Conservation (phyloP, 2,329 filamentous ascomycete genomes). For the Lasiodiplodia gonubiensis region DNA sequence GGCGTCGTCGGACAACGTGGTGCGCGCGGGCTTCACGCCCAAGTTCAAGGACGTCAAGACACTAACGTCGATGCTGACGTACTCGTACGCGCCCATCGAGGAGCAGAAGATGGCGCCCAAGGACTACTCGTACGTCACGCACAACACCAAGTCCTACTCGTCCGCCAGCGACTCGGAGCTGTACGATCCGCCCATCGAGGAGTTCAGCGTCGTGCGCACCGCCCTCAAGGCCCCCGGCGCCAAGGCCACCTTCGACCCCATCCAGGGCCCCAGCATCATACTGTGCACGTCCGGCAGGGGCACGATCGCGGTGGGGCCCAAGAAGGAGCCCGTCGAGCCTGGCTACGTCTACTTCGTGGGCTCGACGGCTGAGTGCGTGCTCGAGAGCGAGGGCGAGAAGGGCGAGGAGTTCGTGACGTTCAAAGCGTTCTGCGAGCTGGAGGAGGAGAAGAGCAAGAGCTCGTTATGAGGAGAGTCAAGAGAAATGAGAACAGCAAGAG, state of each 20-base stretch:
- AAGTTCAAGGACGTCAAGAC: conserved; percentile 98
- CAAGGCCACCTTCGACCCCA: conserved; percentile 85
- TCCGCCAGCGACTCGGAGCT: conserved; percentile 74
- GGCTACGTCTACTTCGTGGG: conserved; percentile 70
- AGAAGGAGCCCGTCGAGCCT: conserved; percentile 68
- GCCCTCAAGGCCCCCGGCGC: conserved; percentile 72
- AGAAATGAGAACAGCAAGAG: too few species aligned
- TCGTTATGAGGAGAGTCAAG: background rate
- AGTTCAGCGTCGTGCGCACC: conserved; percentile 88
- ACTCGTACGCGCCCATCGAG: conserved; percentile 91
- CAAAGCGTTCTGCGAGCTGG: conserved; percentile 91
- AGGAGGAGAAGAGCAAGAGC: conserved; percentile 46
- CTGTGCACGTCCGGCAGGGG: conserved; percentile 87
- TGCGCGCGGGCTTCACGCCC: conserved; percentile 94
- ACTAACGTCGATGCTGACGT: conserved; percentile 88
- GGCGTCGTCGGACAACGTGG: conserved; percentile 98
- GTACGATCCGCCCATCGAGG: conserved; percentile 95
- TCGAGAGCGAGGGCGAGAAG: conserved; percentile 67
- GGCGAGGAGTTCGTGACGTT: conserved; percentile 72
- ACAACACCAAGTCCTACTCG: conserved; percentile 82
- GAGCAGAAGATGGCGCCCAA: conserved; percentile 90
- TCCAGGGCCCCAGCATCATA: conserved; percentile 88
- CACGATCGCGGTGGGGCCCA: conserved; percentile 83
- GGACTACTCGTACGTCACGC: conserved; percentile 83
- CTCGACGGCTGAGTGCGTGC: conserved; percentile 79